Base-by-base conservation (phyloP, 805 yeast species). In the Danielia reshetovae region DNA sequence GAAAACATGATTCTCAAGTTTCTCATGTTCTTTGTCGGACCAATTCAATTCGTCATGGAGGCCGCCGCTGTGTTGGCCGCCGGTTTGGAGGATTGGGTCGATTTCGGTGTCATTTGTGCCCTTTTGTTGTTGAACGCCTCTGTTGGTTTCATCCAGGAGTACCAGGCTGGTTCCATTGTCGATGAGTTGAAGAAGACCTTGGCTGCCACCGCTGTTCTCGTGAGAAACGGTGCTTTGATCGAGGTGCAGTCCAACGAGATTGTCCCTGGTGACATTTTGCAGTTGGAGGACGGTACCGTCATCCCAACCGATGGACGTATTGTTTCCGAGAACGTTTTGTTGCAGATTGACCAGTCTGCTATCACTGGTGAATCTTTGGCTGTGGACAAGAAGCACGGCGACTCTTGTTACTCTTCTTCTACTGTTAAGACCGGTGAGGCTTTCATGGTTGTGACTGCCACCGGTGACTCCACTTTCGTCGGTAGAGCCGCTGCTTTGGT, bases 401-500 rank as follows among this genome's bases (percentile, higher is more conserved):
- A 88, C 67, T 70, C 81, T 52, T 72, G 81, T 61, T 87, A 83
- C 80, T 85, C 96, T 40, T 88, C 96, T 24, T 88, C 96, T 42
- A 84, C 95, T 49, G 93, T 88, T 52, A 88, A 87, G 79, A 81
- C 94, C 61, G 96, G 96, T 78, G 94, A 85, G 72, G 90, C 84
- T 60, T 81, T 81, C 72, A 85, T 87, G 95, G 66, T 88, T 67
- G 94, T 87, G 62, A 81, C 94, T 59, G 85, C 96, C 54, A 88
- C 95, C 50, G 96, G 95, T 79, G 95, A 87, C 72, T 75, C 78
- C 72, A 88, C 97, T 51, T 87, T 85, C 69, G 94, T 85, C 53
- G 97, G 97, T 72, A 81, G 96, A 74, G 96, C 96, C 60, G 96
- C 96, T 66, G 85, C 95, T 63, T 78, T 88, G 62, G 96, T 87